phyloP scores from a whole-genome alignment of 192 early-diverging fungal genomes.

The Bifiguratus adelaidae region DNA sequence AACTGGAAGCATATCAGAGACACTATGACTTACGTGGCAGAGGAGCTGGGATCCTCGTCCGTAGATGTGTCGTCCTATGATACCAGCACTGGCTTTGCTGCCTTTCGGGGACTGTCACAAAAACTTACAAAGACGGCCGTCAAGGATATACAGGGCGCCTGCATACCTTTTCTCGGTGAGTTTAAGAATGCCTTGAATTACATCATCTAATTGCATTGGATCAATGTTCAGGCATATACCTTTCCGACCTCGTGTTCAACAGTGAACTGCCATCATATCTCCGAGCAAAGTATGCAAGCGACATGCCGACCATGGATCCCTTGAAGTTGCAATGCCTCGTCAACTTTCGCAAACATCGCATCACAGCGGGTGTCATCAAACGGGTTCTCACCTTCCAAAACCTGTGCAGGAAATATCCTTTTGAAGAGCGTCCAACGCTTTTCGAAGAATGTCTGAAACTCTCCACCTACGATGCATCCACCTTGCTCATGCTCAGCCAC shows the following conservation, averaged over 20 bases:
- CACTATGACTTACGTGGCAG: conserved; percentile 36
- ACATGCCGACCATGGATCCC: conserved; percentile 1
- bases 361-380: conserved; percentile 43
- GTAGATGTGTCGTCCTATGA: conserved; percentile 16
- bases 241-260: conserved; percentile 48
- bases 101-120: conserved; percentile 5
- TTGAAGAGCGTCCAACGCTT: too few species aligned
- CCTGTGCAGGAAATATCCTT: conserved; percentile 36
- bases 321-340: conserved; percentile 25
- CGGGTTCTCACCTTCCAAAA: conserved; percentile 41
- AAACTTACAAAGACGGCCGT: not conserved
- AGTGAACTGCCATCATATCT: conserved; percentile 40
- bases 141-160: conserved; percentile 24
- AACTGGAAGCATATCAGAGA: conserved; percentile 49
- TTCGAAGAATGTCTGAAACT: too few species aligned
- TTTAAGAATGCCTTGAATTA: too few species aligned
- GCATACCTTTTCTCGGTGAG: conserved; percentile 48
- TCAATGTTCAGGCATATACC: conserved; percentile 23
- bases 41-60: conserved; percentile 35
- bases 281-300: conserved; percentile 3
- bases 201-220: not conserved
- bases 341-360: conserved; percentile 46
- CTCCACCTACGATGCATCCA: too few species aligned
- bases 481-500: too few species aligned
- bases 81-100: conserved; percentile 8